Percentiles rank a stretch among this genome's conserved stretches.
phyloP scores from a whole-genome alignment of 2,329 filamentous ascomycete genomes.

The Emericellopsis cladophorae region DNA sequence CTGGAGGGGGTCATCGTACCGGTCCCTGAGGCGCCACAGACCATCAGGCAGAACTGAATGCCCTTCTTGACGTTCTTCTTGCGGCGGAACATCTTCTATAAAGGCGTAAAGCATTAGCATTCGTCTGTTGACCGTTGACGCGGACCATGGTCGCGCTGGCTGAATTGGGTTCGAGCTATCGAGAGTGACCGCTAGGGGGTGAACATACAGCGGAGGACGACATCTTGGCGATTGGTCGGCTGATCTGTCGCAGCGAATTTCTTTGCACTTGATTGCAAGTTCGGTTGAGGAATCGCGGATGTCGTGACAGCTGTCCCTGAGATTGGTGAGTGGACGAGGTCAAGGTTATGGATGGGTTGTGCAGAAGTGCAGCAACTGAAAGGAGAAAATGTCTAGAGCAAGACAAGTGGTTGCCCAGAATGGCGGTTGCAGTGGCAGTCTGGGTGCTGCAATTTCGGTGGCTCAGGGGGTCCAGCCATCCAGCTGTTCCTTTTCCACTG shows the following conservation, averaged over 20 bases:
- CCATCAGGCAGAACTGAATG: constrained; percentile 99
- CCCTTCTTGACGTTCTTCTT: constrained; percentile 99
- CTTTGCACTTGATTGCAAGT: no score
- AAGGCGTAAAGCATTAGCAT: background rate
- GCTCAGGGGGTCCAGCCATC: constrained; percentile 2
- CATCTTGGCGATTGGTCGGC: constrained; percentile 12
- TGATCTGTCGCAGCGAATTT: background rate
- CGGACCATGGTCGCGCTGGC: no score
- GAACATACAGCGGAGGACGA: constrained; percentile 20
- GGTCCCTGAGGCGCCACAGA: constrained; percentile 96
- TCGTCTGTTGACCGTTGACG: no score
- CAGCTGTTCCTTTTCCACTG: no score
- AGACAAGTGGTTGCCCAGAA: constrained; percentile 4
- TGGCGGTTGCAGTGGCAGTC: background rate
- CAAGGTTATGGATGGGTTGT: background rate
- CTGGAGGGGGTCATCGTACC: constrained; percentile 45
- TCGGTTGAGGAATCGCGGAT: no score
- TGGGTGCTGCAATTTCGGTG: constrained; percentile 17
- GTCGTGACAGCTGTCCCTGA: no score
- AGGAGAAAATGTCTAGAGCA: constrained; percentile 5
- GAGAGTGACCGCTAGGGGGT: constrained; percentile 1
- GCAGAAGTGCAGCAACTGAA: constrained; percentile 3
- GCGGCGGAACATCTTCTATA: constrained; percentile 87
- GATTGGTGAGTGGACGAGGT: no score
- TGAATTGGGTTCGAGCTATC: background rate